Percentiles rank a stretch among this genome's conserved stretches.
phyloP scores from a whole-genome alignment of 2,329 filamentous ascomycete species.

The Colletotrichum brevisporum region DNA sequence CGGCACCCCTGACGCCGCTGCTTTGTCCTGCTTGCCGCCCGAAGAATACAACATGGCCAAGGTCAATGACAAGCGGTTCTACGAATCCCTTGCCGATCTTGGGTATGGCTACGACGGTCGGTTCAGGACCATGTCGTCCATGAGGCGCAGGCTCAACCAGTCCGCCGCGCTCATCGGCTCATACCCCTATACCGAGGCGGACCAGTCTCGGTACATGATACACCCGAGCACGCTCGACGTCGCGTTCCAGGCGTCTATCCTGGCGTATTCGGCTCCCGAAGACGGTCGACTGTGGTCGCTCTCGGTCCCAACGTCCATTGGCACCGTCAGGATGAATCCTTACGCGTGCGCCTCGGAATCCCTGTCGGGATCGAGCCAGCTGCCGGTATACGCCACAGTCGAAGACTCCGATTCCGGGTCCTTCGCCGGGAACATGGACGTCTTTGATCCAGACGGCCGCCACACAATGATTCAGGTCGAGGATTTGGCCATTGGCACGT shows the following conservation, averaged over 20 bases:
- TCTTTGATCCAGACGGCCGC: too few species aligned
- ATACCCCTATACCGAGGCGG: neutral
- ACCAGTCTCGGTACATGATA: slow-evolving; percentile 32
- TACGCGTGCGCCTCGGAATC: neutral
- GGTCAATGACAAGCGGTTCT: neutral
- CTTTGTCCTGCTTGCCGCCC: too few species aligned
- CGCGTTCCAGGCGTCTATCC: slow-evolving; percentile 51
- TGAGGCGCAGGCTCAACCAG: slow-evolving; percentile 12
- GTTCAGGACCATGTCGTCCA: slow-evolving; percentile 1
- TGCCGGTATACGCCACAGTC: too few species aligned
- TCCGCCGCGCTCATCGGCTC: neutral
- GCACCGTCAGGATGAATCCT: slow-evolving; percentile 15
- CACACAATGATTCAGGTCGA: too few species aligned
- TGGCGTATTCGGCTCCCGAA: slow-evolving; percentile 49
- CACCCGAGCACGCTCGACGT: slow-evolving; percentile 52
- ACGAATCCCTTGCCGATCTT: neutral
- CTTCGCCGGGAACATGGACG: too few species aligned
- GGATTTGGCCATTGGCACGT: too few species aligned
- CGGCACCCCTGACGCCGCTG: too few species aligned
- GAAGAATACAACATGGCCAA: too few species aligned
- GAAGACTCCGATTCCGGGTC: too few species aligned
- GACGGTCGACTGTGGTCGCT: slow-evolving; percentile 49
- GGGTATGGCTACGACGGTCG: slow-evolving; percentile 1
- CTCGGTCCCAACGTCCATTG: slow-evolving; percentile 48
- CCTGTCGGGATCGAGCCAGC: too few species aligned